Conservation (phyloP, 1,284 basidiomycete species). For the Cryptococcus amylolentus region DNA sequence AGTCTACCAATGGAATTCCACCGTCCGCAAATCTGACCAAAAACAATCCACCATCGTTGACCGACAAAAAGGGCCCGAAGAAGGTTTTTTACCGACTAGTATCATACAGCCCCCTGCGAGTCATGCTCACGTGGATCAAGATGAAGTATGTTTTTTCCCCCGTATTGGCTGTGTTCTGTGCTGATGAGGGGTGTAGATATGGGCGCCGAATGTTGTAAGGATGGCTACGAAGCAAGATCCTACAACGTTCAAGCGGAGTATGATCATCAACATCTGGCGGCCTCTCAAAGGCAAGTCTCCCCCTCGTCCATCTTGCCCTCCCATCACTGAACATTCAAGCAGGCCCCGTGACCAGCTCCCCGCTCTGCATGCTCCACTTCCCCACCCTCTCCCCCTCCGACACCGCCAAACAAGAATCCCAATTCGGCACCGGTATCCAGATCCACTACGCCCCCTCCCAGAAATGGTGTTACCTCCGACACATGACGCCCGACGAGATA, state of each 20-base stretch:
- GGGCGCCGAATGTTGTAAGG: neutral
- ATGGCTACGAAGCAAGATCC: constrained; percentile 1
- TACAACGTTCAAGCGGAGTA: constrained; percentile 10
- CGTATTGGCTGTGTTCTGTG: neutral
- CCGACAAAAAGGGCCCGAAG: constrained; percentile 19
- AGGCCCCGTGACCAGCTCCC: constrained; percentile 33
- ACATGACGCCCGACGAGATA: constrained; percentile 36
- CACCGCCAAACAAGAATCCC: constrained; percentile 10
- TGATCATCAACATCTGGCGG: constrained; percentile 40
- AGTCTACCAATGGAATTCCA: constrained; percentile 33
- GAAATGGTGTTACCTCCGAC: constrained; percentile 33
- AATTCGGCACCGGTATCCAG: constrained; percentile 25
- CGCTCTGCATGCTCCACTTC: constrained; percentile 26
- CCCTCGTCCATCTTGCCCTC: too few species aligned
- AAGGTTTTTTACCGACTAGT: constrained; percentile 15
- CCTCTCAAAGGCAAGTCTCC: constrained; percentile 22
- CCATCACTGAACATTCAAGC: too few species aligned
- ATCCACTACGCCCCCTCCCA: constrained; percentile 22
- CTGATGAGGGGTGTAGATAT: neutral
- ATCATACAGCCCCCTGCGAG: constrained; percentile 21
- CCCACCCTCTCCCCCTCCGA: constrained; percentile 8
- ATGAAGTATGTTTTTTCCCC: constrained; percentile 15
- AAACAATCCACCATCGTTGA: constrained; percentile 8
- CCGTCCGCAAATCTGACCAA: constrained; percentile 12
- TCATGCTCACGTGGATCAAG: constrained; percentile 35